A percentile compares a stretch with the other conserved stretches of the same genome.
Conservation (phyloP, 2,329 filamentous ascomycete genomes). For the Xylaria sp. region DNA sequence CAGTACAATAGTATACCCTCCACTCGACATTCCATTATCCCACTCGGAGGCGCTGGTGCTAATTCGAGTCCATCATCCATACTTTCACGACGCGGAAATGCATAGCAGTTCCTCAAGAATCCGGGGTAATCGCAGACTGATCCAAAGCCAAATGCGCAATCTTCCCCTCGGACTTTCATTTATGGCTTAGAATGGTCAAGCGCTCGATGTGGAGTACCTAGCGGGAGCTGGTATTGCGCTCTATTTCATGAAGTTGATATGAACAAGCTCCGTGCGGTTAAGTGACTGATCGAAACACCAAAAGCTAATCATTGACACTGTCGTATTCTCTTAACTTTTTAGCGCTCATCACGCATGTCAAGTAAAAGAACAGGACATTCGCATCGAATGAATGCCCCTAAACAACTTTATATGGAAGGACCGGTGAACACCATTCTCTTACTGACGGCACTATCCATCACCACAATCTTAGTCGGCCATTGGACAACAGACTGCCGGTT, state of each 20-base stretch:
- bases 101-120: neutral
- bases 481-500: slow-evolving; percentile 11
- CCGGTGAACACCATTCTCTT: neutral
- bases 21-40: neutral
- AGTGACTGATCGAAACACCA: neutral
- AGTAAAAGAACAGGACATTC: neutral
- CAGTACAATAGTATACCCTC: neutral
- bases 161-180: slow-evolving; percentile 3
- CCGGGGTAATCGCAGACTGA: neutral
- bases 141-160: neutral
- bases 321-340: neutral
- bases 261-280: neutral
- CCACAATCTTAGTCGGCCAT: neutral
- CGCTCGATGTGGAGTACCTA: neutral
- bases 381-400: neutral
- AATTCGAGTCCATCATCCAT: neutral
- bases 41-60: neutral
- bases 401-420: neutral
- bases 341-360: neutral
- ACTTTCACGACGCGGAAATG: neutral
- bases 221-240: neutral
- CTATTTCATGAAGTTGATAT: neutral
- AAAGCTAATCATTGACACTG: neutral
- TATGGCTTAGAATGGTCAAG: neutral
- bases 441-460: slow-evolving; percentile 1